Evolutionary conservation across 768 basidiomycete genomes (phyloP).

Genomic region (Mycena chlorophos): DNA sequence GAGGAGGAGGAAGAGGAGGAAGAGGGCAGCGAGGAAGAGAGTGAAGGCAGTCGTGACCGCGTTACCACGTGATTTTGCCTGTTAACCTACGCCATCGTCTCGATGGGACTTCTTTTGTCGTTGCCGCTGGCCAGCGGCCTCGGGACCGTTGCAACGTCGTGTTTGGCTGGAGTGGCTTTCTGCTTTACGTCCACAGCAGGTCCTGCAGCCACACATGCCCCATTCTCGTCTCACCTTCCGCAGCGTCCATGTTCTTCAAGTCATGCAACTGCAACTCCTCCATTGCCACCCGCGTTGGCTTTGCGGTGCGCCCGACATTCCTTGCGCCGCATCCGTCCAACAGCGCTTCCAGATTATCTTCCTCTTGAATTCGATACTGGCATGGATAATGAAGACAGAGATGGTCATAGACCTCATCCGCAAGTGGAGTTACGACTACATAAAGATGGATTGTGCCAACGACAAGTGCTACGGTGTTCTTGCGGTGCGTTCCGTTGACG

Average conservation of each 20-base stretch:
- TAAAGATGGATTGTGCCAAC: constrained; percentile 94
- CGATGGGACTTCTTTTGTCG: constrained; percentile 75
- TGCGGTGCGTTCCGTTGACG: constrained; percentile 65
- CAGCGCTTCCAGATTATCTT: constrained; percentile 75
- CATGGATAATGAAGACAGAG: constrained; percentile 95
- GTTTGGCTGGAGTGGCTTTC: constrained; percentile 79
- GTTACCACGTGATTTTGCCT: neutral
- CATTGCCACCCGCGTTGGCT: constrained; percentile 95
- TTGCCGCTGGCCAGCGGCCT: constrained; percentile 69
- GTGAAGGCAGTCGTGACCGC: too few relatives aligned
- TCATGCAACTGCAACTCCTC: constrained; percentile 99
- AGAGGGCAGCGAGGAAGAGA: constrained; percentile 24
- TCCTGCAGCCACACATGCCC: constrained; percentile 31
- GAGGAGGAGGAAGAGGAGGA: constrained; percentile 26
- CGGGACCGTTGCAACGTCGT: constrained; percentile 77
- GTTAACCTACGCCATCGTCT: neutral
- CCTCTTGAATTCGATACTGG: constrained; percentile 90
- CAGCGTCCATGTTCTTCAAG: constrained; percentile 96
- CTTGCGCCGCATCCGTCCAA: neutral
- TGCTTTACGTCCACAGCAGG: constrained; percentile 87
- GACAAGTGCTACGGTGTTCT: constrained; percentile 96
- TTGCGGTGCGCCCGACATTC: constrained; percentile 64
- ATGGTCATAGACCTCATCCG: constrained; percentile 83
- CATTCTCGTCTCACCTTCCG: constrained; percentile 20
- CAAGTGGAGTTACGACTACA: constrained; percentile 93